Evolutionary conservation across 2,329 filamentous ascomycete species (phyloP), one percentile per base, ranked within the genome.

Genomic region (Mariannaea elegans): DNA sequence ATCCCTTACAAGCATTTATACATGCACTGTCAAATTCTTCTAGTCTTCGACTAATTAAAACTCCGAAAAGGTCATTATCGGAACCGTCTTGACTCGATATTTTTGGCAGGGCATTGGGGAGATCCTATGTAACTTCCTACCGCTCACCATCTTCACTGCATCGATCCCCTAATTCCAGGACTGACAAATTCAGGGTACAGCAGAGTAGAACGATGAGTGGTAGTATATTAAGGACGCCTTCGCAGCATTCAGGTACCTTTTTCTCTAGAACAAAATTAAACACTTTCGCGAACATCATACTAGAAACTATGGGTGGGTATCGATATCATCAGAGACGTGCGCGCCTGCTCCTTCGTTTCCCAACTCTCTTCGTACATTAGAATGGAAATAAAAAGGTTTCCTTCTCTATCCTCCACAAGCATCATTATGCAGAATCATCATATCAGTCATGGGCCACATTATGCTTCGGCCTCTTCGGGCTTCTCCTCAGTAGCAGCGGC

Each of bases 241-340:
- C 42, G 56, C 50, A 59, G 56, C 50, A 34, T 59, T 48, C 36
- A 54, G 45, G 53, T 54, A 54, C 45, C 47, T 45, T 48, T 50
- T 53, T 48, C 36, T 59, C 49, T 54, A 59, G 38, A 53, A 31
- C 24, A 42, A 31, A 41, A 58, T n/a, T n/a, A 44, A 41, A 42
- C 12, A 13, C 27, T 34, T 41, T 45, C 54, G 27, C 32, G 24
- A 60, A 47, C 50, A 60, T 60, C 57, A 60, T 51, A 60, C 57
- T 56, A 61, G 57, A 64, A 69, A 63, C 57, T 67, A 66, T 67
- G 63, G 63, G 66, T 70, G 68, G 68, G 68, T 70, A 70, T 70
- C 68, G 68, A 70, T 65, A 69, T 70, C 68, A 70, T 70, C 68
- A 70, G 70, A 70, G 68, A 70, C 68, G 64, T 61, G 61, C 54